Evolutionary conservation across 2,329 filamentous ascomycete genomes (phyloP), one percentile per base, ranked within the genome.

Genomic region (Clarireedia paspali): DNA sequence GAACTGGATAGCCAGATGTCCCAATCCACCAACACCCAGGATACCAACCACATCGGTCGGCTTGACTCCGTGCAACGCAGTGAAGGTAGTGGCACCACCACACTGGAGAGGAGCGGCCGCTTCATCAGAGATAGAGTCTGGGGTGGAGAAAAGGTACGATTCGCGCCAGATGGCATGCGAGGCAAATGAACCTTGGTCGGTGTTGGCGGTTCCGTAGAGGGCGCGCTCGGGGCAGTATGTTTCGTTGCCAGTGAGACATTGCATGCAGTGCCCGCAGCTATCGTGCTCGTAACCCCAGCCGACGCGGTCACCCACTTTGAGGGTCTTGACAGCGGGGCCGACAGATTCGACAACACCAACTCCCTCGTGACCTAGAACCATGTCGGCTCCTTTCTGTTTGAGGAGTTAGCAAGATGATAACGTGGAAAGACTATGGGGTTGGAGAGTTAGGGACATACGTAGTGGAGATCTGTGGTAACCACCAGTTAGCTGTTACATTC

Each of bases 291-390:
- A 74, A 26, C 75, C 75, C 74, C 74, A 77, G 38, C 75, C 75
- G 2, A 74, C 72, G 40, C 73, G 64, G 55, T 79, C 74, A n/a
- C 75, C 75, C 30, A 50, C 50, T 48, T 58, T 60, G 12, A 59
- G 34, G n/a, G 39, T 30, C 23, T 56, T 78, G 50, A 84, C 81
- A 1, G 68, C 72, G 0, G 77, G 72, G 9, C 84, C 83, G 1
- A 87, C 66, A 5, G 78, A 77, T 15, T 81, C 82, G 5, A 89
- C 75, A 6, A 80, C 79, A 7, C 86, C 86, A 49, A 89, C 77
- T 47, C 85, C 74, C 68, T 89, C 86, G 70, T 90, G 87, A 26
- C 87, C 87, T 0, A 83, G 82, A 20, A 54, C 59, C 56, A 60
- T 59, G 7, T 59, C 57, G 27, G 47, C 47, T 2, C 44, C 47